These are phyloP conservation scores for Suillus variegatus DNA, from an alignment of 768 basidiomycete species.

Conservation along the genomic window DNA sequence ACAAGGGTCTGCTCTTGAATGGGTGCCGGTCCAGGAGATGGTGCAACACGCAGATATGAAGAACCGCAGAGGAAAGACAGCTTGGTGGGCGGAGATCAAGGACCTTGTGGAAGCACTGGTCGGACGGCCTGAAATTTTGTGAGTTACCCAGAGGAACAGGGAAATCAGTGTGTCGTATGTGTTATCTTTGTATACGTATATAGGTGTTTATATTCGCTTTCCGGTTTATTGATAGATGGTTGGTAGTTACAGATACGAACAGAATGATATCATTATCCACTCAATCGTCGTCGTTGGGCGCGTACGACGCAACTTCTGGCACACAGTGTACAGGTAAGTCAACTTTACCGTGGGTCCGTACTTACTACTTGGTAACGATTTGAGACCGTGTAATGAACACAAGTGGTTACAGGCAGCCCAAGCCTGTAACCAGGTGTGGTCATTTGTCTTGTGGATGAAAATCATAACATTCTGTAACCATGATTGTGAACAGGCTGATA, in stretches of 20 bases:
- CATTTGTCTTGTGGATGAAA: not conserved
- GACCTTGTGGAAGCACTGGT: slow-evolving; percentile 74
- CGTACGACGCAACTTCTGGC: not conserved
- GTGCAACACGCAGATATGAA: slow-evolving; percentile 87
- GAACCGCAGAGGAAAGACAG: slow-evolving; percentile 74
- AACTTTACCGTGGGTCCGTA: not conserved
- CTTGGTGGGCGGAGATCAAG: slow-evolving; percentile 78
- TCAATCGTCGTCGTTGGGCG: not conserved
- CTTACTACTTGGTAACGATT: not conserved
- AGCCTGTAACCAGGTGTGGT: not conserved
- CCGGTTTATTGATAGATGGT: not conserved
- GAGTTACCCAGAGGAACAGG: not conserved
- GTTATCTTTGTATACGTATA: not conserved
- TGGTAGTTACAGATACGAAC: not conserved
- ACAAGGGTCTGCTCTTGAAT: slow-evolving; percentile 75
- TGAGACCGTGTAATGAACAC: not conserved
- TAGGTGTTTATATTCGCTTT: not conserved
- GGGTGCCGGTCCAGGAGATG: slow-evolving; percentile 87
- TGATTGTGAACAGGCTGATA: not conserved
- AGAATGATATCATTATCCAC: not conserved
- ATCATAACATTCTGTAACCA: not conserved
- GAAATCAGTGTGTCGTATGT: not conserved
- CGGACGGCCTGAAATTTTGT: slow-evolving; percentile 60
- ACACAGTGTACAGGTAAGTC: not conserved
- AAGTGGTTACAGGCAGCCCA: not conserved